These are phyloP conservation scores for Trichoderma reesei DNA, from an alignment of 495 filamentous ascomycete species.

Conservation along the genomic window DNA sequence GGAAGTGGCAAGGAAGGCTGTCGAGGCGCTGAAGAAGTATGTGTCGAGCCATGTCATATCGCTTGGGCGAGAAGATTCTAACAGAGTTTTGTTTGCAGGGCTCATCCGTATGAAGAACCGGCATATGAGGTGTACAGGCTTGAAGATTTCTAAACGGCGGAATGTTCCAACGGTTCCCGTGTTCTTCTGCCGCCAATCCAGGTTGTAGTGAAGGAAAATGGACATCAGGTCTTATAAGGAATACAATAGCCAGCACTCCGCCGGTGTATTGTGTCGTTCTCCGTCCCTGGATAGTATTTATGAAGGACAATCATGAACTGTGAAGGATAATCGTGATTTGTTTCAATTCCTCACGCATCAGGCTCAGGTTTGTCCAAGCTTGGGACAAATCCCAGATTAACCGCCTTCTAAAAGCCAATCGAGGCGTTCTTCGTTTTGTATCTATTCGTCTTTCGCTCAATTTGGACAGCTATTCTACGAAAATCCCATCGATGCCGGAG, in stretches of 20 bases:
- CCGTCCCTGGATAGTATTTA: too few species aligned
- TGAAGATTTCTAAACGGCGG: constrained; percentile 43
- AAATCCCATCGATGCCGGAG: background rate
- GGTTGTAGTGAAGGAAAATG: too few species aligned
- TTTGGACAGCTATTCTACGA: background rate
- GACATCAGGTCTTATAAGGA: too few species aligned
- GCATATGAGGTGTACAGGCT: constrained; percentile 63
- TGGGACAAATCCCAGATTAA: background rate
- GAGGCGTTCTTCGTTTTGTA: background rate
- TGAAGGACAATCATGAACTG: too few species aligned
- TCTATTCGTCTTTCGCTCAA: background rate
- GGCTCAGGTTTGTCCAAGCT: background rate
- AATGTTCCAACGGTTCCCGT: background rate
- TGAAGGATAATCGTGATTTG: too few species aligned
- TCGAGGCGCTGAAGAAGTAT: constrained; percentile 53
- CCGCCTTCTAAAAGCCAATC: background rate
- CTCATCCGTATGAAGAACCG: constrained; percentile 63
- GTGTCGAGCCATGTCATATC: constrained; percentile 17
- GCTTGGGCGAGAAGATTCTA: background rate
- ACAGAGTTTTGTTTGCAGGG: constrained; percentile 21
- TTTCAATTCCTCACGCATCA: background rate
- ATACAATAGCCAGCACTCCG: too few species aligned
- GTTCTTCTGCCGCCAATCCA: background rate
- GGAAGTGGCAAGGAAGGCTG: constrained; percentile 34
- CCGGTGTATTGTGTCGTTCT: too few species aligned